Base-by-base conservation (phyloP, 2,329 filamentous ascomycete genomes). In the Fusarium mundagurra region DNA sequence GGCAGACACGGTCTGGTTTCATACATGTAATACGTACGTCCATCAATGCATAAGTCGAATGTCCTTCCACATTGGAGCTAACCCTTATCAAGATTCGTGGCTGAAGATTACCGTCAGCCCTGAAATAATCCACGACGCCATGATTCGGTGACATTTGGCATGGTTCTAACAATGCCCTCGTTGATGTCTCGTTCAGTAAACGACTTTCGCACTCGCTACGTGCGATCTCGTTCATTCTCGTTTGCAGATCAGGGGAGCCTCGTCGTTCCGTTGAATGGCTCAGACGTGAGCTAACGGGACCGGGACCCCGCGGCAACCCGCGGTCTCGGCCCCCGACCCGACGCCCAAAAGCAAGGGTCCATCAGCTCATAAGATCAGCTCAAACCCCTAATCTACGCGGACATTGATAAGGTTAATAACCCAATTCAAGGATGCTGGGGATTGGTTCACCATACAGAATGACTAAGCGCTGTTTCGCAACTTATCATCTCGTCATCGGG, bases 101-200 rank as follows among this genome's bases (percentile, higher is more conserved):
- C 24, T 41, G 34, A 41, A n/a, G 27, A 0, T 14, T 17, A 10
- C 34, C 6, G 6, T 14, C 20, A 55, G 34, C 34, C 34, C 34
- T 41, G 24, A 13, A 11, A 41, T n/a, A 16, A 36, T 36, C 18
- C n/a, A 36, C 12, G 2, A 1, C 27, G 3, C 2, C 31, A 27
- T 16, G 31, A 16, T 53, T 27, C n/a, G 16, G n/a, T 18, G n/a
- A 22, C n/a, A 8, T 53, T 27, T 22, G 27, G 17, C n/a, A 36
- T 20, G 1, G 17, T 3, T 4, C 7, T 10, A 20, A 8, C n/a
- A 24, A 24, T 8, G 1, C 8, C 7, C 6, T 10, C 10, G 5
- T 27, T 12, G 2, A 13, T 18, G 8, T 10, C 51, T 41, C 24
- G 20, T n/a, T 29, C 34, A 18, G 51, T 10, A 41, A 29, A 55